phyloP scores from a whole-genome alignment of 805 yeast genomes.

The Ogataea neopini region DNA sequence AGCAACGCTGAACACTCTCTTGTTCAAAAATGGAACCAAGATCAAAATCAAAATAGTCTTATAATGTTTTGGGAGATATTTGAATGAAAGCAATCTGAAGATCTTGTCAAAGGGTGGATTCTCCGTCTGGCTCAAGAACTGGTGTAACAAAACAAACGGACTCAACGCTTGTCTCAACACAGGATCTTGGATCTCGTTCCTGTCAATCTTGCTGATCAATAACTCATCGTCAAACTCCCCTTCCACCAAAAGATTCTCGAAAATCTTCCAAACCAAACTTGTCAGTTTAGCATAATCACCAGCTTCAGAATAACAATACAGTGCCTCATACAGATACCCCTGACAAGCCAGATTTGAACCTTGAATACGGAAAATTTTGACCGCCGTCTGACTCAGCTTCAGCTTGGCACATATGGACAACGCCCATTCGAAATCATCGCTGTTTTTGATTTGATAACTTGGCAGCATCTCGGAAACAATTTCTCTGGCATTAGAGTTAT shows the following conservation, averaged over 20 bases:
- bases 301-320: constrained; percentile 63
- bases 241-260: constrained; percentile 57
- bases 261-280: constrained; percentile 58
- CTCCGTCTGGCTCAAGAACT: constrained; percentile 40
- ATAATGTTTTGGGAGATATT: constrained; percentile 53
- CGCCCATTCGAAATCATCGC: constrained; percentile 81
- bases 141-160: constrained; percentile 66
- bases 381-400: constrained; percentile 58
- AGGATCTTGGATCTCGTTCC: constrained; percentile 41
- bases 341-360: constrained; percentile 39
- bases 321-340: constrained; percentile 53
- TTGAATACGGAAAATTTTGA: constrained; percentile 52
- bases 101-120: constrained; percentile 30
- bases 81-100: constrained; percentile 46
- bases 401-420: constrained; percentile 70
- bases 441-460: constrained; percentile 57
- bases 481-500: constrained; percentile 43
- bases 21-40: constrained; percentile 38
- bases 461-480: constrained; percentile 61
- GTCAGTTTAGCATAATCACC: constrained; percentile 55
- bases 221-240: constrained; percentile 54
- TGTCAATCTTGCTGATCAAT: constrained; percentile 31
- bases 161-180: constrained; percentile 66
- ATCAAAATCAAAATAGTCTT: constrained; percentile 52
- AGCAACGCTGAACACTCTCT: constrained; percentile 20